Evolutionary conservation across 257 asterid species (phyloP).

Genomic region (Verbena officinalis): DNA sequence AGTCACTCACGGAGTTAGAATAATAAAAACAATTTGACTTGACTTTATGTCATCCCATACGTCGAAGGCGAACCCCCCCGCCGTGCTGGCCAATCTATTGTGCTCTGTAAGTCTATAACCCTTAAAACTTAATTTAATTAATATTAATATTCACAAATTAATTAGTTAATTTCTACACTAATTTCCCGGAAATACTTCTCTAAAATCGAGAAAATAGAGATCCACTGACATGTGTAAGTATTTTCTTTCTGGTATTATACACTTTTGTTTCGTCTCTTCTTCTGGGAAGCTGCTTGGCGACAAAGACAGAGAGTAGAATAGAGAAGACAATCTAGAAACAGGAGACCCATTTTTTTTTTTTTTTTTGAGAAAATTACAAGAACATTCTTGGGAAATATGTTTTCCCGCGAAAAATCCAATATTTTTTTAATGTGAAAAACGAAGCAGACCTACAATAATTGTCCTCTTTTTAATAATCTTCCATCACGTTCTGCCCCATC

Average conservation of each 20-base stretch:
- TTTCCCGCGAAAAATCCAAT: constrained; percentile 42
- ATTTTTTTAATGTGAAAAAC: constrained; percentile 29
- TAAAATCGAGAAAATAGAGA: too few species aligned
- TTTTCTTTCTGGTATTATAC: too few species aligned
- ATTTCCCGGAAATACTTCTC: too few species aligned
- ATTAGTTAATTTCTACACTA: too few species aligned
- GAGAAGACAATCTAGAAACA: not conserved
- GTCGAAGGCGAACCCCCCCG: not conserved
- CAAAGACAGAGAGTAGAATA: too few species aligned
- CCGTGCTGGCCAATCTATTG: constrained; percentile 4
- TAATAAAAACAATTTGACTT: constrained; percentile 3
- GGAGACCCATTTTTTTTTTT: not conserved
- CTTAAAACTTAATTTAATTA: too few species aligned
- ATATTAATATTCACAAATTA: too few species aligned
- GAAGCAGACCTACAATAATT: constrained; percentile 18
- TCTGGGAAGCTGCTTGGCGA: too few species aligned
- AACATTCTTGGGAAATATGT: constrained; percentile 11
- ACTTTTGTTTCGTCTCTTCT: too few species aligned
- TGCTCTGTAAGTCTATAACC: not conserved
- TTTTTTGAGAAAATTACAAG: constrained; percentile 12
- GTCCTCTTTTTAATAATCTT: not conserved
- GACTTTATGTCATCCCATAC: constrained; percentile 20
- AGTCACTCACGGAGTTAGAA: too few species aligned
- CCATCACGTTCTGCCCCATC: not conserved
- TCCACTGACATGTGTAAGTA: too few species aligned